Evolutionary conservation across 1,139 yeast species (phyloP).

Genomic region (Pneumocystis canis): DNA sequence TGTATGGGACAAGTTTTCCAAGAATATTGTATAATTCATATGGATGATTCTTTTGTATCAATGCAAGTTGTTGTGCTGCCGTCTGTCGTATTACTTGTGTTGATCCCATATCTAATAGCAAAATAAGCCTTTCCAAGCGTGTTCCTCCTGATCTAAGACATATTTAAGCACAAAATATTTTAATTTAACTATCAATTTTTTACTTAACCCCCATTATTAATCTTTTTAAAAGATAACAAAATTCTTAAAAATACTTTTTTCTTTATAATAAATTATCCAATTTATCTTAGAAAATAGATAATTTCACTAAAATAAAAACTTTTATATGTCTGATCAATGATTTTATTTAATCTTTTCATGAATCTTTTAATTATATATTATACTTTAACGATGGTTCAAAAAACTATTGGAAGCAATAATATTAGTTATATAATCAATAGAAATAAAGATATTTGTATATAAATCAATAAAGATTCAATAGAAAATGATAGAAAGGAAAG

Average conservation of each 20-base stretch:
- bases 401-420: too few relatives aligned
- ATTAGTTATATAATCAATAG: too few relatives aligned
- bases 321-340: not conserved
- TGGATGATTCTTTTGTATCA: slow-evolving; percentile 84
- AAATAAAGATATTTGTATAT: too few relatives aligned
- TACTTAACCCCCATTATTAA: not conserved
- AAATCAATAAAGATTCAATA: too few relatives aligned
- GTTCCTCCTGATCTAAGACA: not conserved
- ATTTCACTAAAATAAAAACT: not conserved
- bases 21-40: slow-evolving; percentile 74
- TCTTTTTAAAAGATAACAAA: not conserved
- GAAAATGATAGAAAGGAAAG: too few relatives aligned
- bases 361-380: not conserved
- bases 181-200: not conserved
- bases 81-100: slow-evolving; percentile 87
- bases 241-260: not conserved
- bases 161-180: not conserved
- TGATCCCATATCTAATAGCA: slow-evolving; percentile 78
- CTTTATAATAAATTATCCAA: not conserved
- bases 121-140: slow-evolving; percentile 12
- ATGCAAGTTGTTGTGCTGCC: slow-evolving; percentile 95
- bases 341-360: not conserved
- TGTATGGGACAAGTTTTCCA: slow-evolving; percentile 81
- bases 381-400: not conserved
- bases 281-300: not conserved